Percentiles rank a stretch among this genome's conserved stretches.
These are phyloP conservation scores for Yamadazyma paraphyllophila DNA, from an alignment of 805 yeast species.

Conservation along the genomic window DNA sequence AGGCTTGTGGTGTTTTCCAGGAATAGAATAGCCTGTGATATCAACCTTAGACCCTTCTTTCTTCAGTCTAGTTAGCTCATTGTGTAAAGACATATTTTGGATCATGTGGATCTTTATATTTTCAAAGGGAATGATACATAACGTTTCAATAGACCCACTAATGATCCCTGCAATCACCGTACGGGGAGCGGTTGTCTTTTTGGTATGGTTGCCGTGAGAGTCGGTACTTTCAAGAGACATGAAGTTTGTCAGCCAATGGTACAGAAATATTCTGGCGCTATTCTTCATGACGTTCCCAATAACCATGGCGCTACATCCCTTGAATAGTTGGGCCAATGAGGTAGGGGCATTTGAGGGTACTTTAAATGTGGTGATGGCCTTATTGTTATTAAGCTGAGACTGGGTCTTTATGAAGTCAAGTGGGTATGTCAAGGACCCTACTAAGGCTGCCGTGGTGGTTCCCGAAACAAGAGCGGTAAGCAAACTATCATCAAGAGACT, in stretches of 20 bases:
- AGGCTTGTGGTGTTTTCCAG: conserved; percentile 24
- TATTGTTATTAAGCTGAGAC: conserved; percentile 50
- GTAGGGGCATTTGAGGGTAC: conserved; percentile 33
- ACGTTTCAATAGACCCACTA: conserved; percentile 79
- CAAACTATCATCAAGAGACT: conserved; percentile 30
- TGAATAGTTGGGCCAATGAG: conserved; percentile 34
- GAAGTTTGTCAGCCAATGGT: conserved; percentile 70
- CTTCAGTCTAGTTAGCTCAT: conserved; percentile 23
- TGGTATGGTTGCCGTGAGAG: conserved; percentile 35
- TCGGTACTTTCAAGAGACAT: conserved; percentile 47
- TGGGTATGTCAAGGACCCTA: conserved; percentile 66
- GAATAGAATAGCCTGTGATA: conserved; percentile 25
- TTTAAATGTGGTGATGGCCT: conserved; percentile 30
- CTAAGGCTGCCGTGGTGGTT: conserved; percentile 58
- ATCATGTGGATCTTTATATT: conserved; percentile 78
- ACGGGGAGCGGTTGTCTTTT: conserved; percentile 74
- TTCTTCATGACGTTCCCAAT: conserved; percentile 75
- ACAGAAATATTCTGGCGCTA: conserved; percentile 66
- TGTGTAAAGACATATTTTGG: conserved; percentile 51
- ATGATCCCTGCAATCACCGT: conserved; percentile 79
- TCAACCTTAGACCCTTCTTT: conserved; percentile 22
- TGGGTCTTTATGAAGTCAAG: conserved; percentile 69
- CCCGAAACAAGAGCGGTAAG: conserved; percentile 61
- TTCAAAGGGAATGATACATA: conserved; percentile 89
- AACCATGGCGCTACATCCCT: conserved; percentile 75